phyloP scores from a whole-genome alignment of 2,329 filamentous ascomycete species.

The Orbilia oligospora region DNA sequence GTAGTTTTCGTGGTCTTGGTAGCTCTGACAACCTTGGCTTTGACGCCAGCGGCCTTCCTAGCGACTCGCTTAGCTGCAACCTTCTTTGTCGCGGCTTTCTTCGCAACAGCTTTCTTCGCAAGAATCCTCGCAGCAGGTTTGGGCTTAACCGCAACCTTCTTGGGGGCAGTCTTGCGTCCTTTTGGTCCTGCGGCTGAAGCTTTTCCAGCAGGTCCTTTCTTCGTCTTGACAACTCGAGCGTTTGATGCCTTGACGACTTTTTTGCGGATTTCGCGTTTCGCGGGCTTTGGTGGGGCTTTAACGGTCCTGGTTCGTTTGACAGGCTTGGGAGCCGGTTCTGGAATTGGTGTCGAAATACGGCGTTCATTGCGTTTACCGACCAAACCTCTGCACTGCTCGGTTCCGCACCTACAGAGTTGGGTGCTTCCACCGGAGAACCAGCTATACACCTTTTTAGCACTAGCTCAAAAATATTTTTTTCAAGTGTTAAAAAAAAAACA shows the following conservation, averaged over 20 bases:
- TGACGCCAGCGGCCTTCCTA: conserved; percentile 61
- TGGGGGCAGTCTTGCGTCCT: conserved; percentile 33
- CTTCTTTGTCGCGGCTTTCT: conserved; percentile 50
- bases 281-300: conserved; percentile 41
- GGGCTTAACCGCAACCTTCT: conserved; percentile 54
- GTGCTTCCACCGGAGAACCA: conserved; percentile 75
- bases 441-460: conserved; percentile 64
- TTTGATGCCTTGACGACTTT: conserved; percentile 60
- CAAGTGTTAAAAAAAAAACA: conserved; percentile 6
- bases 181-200: conserved; percentile 21
- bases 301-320: conserved; percentile 46
- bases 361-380: conserved; percentile 68
- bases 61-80: conserved; percentile 36
- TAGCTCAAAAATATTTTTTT: conserved; percentile 2
- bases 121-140: conserved; percentile 56
- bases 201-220: conserved; percentile 45
- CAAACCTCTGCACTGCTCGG: conserved; percentile 74
- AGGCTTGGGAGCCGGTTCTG: conserved; percentile 48
- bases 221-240: conserved; percentile 52
- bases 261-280: conserved; percentile 62
- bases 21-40: conserved; percentile 56
- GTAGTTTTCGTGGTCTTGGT: conserved; percentile 39
- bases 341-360: conserved; percentile 45
- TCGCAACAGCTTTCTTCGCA: conserved; percentile 49
- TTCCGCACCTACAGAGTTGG: conserved; percentile 76